These are phyloP conservation scores for Claviceps arundinis DNA, from an alignment of 2,329 filamentous ascomycete genomes.

Conservation along the genomic window DNA sequence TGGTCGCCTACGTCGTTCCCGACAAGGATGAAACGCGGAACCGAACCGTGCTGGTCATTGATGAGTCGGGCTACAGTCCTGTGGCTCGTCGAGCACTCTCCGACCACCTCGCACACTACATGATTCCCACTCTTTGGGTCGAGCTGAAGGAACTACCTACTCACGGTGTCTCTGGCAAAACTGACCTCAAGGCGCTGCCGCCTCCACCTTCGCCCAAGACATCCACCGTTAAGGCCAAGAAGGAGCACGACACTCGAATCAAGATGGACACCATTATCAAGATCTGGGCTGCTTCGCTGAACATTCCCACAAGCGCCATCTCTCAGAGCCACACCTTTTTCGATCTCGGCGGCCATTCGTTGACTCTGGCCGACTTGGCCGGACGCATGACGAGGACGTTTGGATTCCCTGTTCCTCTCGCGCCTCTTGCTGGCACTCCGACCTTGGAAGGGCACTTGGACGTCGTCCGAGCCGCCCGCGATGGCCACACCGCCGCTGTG, in stretches of 20 bases:
- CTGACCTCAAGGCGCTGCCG: constrained; percentile 59
- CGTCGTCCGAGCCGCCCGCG: constrained; percentile 55
- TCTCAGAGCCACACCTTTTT: constrained; percentile 67
- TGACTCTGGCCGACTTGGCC: constrained; percentile 66
- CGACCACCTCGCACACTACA: constrained; percentile 62
- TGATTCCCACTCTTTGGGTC: constrained; percentile 71
- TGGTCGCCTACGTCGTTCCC: constrained; percentile 64
- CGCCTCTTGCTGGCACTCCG: constrained; percentile 55
- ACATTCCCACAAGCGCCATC: constrained; percentile 47
- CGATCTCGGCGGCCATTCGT: constrained; percentile 65
- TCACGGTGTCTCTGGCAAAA: constrained; percentile 67
- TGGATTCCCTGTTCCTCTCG: constrained; percentile 59
- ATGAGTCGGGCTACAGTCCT: constrained; percentile 59
- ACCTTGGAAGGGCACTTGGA: constrained; percentile 62
- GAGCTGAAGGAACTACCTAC: constrained; percentile 58
- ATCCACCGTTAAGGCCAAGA: constrained; percentile 25
- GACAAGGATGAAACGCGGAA: constrained; percentile 46
- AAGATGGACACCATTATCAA: constrained; percentile 53
- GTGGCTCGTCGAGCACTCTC: constrained; percentile 51
- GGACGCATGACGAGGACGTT: constrained; percentile 55
- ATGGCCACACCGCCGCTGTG: constrained; percentile 60
- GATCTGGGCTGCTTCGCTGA: constrained; percentile 58
- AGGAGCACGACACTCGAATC: constrained; percentile 48
- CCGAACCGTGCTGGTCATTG: constrained; percentile 50
- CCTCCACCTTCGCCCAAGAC: constrained; percentile 43